Evolutionary conservation across 768 basidiomycete genomes (phyloP), one percentile per base, ranked within the genome.

Genomic region (Imleria badia): DNA sequence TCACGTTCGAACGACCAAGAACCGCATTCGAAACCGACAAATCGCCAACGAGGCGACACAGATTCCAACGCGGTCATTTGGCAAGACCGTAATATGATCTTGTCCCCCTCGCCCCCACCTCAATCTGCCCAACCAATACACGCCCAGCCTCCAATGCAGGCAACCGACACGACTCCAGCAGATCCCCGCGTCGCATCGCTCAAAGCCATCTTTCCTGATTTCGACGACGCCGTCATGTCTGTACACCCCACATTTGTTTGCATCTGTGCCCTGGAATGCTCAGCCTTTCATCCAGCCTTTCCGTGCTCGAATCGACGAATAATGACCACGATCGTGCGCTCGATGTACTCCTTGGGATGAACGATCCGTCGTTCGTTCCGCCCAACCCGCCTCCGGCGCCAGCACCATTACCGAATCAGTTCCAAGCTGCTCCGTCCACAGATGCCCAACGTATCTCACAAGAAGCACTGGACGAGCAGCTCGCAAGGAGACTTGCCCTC

Each of bases 301-400:
- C 84, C 9, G 86, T 94, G 0, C 75, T 94, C 44, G 82, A 91
- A 54, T 86, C 86, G 7, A 87, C 86, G 6, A 65, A 75, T n/a
- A 79, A 85, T 12, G 75, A 89, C 60, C 83, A 91, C 59, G 89
- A 89, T 57, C 79, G 78, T 29, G 91, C 91, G 6, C 78, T 93
- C 51, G 91, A 94, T 61, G 73, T 78, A 1, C 76, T 94, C 10
- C 79, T 94, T 8, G 87, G 85, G 11, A 93, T 94, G 91, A 91
- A 80, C 71, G 92, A 94, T 72, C 91, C 91, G 1, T 78, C 84
- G 8, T 92, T 87, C 64, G 77, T 77, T 17, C 68, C 84, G 5
- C 66, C 75, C 14, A 60, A 58, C 10, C 58, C 40, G 1, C 56
- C 58, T 12, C 31, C 31, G 1, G 36, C 55, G 17, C 49, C 29